Evolutionary conservation across 1,139 yeast genomes (phyloP), one percentile per base, ranked within the genome.

Genomic region (Hansenula sp.): DNA sequence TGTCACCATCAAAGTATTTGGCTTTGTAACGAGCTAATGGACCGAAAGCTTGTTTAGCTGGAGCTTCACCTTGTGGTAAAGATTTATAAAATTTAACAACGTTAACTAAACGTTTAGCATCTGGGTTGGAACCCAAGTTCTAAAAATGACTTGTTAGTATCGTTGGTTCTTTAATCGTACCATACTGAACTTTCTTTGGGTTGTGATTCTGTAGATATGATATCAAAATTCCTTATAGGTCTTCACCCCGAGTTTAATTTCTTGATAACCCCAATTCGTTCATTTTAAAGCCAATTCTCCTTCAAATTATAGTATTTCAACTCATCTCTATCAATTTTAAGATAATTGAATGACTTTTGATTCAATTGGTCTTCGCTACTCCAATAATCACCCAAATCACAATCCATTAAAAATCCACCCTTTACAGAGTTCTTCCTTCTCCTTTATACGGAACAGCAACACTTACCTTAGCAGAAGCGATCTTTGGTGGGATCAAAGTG

Each of bases 401-500:
- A 9, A 13, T 15, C 10, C n/a, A n/a, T n/a, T n/a, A n/a, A n/a
- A n/a, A n/a, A n/a, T n/a, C n/a, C n/a, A n/a, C n/a, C n/a, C n/a
- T n/a, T n/a, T n/a, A n/a, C n/a, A n/a, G n/a, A n/a, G n/a, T n/a
- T n/a, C 25, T 21, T 21, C 25, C 5, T 21, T 21, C 25, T 5
- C 25, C n/a, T n/a, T n/a, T n/a, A n/a, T n/a, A n/a, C n/a, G n/a
- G 9, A 21, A 21, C 9, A 21, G 84, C 91, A 65, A 13, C 10
- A 50, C 54, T 16, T 79, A 85, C 94, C 72, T 83, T 79, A 46
- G 96, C 94, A 53, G 98, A 90, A 49, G 96, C 97, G 66, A 93
- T 84, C 94, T 93, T 93, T 67, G 99, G 99, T 62, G 99, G 99
- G 65, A 93, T 90, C 74, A 93, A 79, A 63, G 98, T 86, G 58